Evolutionary conservation across 345 rosid species (phyloP).

Genomic region (Gossypium raimondii): DNA sequence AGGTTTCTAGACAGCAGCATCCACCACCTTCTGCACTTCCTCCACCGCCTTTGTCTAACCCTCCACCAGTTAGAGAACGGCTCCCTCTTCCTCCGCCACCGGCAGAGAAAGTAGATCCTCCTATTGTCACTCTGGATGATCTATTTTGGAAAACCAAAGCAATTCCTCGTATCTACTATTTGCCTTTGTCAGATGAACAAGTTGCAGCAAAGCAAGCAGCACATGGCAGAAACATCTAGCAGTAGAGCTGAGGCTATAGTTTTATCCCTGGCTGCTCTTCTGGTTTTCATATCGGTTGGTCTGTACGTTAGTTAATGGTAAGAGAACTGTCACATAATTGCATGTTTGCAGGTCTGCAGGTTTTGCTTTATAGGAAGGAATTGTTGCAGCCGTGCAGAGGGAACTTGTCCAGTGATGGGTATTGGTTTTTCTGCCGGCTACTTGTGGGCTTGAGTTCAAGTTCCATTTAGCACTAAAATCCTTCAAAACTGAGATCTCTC

Average conservation of each 20-base stretch:
- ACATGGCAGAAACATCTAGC: constrained; percentile 33
- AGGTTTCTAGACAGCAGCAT: constrained; percentile 53
- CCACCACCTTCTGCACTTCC: constrained; percentile 53
- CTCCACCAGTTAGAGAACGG: constrained; percentile 46
- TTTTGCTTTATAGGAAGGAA: constrained; percentile 28
- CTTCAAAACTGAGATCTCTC: constrained; percentile 22
- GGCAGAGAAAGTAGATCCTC: constrained; percentile 72
- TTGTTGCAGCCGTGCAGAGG: constrained; percentile 22
- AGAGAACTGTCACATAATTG: constrained; percentile 35
- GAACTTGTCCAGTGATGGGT: constrained; percentile 22
- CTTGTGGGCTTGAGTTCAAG: constrained; percentile 23
- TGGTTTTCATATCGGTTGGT: constrained; percentile 17
- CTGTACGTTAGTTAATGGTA: constrained; percentile 28
- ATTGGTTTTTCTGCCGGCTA: constrained; percentile 23
- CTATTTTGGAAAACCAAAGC: constrained; percentile 90
- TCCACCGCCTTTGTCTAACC: constrained; percentile 51
- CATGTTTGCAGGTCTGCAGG: constrained; percentile 48
- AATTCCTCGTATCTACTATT: constrained; percentile 84
- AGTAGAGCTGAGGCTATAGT: constrained; percentile 32
- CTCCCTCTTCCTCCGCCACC: constrained; percentile 63
- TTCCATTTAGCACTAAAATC: constrained; percentile 27
- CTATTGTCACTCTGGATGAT: constrained; percentile 88
- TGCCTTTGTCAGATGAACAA: constrained; percentile 86
- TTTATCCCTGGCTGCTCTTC: constrained; percentile 23
- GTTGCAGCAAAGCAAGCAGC: constrained; percentile 74